Base-by-base conservation (phyloP, 106 monocot species). In the Amphibolis antarctica region DNA sequence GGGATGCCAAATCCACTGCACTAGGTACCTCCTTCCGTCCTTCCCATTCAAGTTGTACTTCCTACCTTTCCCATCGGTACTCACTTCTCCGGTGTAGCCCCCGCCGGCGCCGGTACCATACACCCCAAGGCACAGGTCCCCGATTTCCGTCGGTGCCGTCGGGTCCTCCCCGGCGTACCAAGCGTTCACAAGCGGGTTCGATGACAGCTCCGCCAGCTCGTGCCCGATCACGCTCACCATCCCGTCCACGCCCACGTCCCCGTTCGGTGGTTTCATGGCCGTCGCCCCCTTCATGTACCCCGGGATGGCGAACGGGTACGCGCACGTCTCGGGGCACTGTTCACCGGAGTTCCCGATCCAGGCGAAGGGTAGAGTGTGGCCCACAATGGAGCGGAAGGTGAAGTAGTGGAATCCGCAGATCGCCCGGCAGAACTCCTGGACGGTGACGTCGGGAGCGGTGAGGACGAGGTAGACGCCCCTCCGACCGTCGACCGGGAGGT, bases 81-180 rank as follows among this genome's bases (percentile, higher is more conserved):
- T 60, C 46, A 88, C 76, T 55, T 81, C 66, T 25, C 88, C 88
- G 12, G 81, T 84, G 46, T 88, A 88, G 43, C 78, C 88, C 0
- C 88, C 88, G 29, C 88, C 88, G 1, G 83, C 83, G 1, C 88
- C 88, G 36, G 51, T 76, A 21, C 88, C 83, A 44, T 83, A 88
- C 5, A 88, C 75, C 6, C 88, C 88, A 53, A 83, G 83, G 30
- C 88, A 88, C 12, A 88, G 68, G 45, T 88, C 88, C n/a, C 62
- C 88, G 45, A 88, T 88, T 79, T 84, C 83, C 23, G 88, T 84
- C 20, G 88, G 88, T 42, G 83, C 75, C 36, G 83, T 80, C 31
- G 83, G 88, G 57, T 88, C 88, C 66, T 83, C 83, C 1, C 88
- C 88, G 54, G 88, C 88, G 70, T 88, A 88, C 88, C 88, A 88